Base-by-base conservation (phyloP, 805 yeast genomes). In the Komagataella populi region DNA sequence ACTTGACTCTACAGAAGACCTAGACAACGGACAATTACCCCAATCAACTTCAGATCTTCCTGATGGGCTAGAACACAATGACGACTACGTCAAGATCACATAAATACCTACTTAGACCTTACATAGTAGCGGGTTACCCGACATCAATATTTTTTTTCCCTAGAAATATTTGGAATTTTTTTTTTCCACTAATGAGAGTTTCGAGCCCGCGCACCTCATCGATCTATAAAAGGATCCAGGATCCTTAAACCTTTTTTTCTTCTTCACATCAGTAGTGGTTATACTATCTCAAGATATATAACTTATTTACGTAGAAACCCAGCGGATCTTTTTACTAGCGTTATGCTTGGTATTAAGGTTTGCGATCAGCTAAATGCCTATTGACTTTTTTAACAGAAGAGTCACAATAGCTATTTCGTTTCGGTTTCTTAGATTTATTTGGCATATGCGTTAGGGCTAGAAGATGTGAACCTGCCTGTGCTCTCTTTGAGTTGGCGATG, bases 221-320 rank as follows among this genome's bases (percentile, higher is more conserved):
- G 17, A 16, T 48, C 8, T 47, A 47, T 50, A 47, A 17, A 48
- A 24, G 43, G 47, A 24, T 22, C 43, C 23, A 23, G 45, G 23
- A 16, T 48, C 67, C 66, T 30, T 30, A 30, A 30, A 30, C 39
- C 39, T 64, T 62, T 60, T 67, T 55, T 58, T 61, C 60, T 60
- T 62, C 53, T 58, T 57, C 76, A 72, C 86, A 81, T 81, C 84
- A 79, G 87, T 81, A 81, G 87, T 78, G 86, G 86, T 80, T 81
- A 80, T 80, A 78, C 86, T 81, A 80, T 77, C 78, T 75, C 80
- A 71, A 77, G 74, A 72, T 71, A 74, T 80, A 80, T 78, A 78
- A 76, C 78, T 70, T 64, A 62, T 72, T 59, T 60, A 62, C 59
- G 63, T 73, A 76, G 71, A 73, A 76, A 62, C 72, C 69, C 60